These are phyloP conservation scores for Solanum gandarillasii DNA, from an alignment of 257 asterid genomes.

Conservation along the genomic window DNA sequence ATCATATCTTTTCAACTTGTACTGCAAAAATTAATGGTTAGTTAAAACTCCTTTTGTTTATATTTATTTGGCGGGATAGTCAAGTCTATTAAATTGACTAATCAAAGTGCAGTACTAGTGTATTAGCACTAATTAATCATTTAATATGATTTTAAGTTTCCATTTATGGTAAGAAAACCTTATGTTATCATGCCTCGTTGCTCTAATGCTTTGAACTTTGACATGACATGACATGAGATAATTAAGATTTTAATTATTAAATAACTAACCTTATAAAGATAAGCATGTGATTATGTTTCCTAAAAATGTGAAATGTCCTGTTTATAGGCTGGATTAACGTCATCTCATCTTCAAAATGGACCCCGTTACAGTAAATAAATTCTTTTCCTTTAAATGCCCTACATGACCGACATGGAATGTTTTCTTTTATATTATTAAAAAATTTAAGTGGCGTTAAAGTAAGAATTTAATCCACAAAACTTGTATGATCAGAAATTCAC, in stretches of 20 bases:
- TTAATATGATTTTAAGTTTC: constrained; percentile 23
- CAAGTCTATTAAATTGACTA: background rate
- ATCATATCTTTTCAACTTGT: background rate
- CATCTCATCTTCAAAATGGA: constrained; percentile 27
- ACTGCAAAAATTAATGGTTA: background rate
- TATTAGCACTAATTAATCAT: constrained; percentile 16
- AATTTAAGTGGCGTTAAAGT: background rate
- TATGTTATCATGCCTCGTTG: constrained; percentile 8
- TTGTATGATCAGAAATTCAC: background rate
- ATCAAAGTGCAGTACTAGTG: background rate
- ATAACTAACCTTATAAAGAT: constrained; percentile 31
- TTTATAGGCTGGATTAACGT: constrained; percentile 26
- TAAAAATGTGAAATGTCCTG: constrained; percentile 30
- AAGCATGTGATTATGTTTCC: constrained; percentile 63
- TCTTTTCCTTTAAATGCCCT: constrained; percentile 21
- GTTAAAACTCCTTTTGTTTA: background rate
- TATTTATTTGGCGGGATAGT: background rate
- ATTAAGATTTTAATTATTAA: constrained; percentile 27
- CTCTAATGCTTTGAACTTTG: background rate
- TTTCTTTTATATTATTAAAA: background rate
- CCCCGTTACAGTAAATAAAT: constrained; percentile 17
- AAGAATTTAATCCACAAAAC: background rate
- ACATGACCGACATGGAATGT: constrained; percentile 23
- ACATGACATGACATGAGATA: constrained; percentile 46
- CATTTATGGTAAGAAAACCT: constrained; percentile 15